A percentile compares a stretch with the other conserved stretches of the same genome.
phyloP scores from a whole-genome alignment of 2,329 filamentous ascomycete species.

The Phoma sp. region DNA sequence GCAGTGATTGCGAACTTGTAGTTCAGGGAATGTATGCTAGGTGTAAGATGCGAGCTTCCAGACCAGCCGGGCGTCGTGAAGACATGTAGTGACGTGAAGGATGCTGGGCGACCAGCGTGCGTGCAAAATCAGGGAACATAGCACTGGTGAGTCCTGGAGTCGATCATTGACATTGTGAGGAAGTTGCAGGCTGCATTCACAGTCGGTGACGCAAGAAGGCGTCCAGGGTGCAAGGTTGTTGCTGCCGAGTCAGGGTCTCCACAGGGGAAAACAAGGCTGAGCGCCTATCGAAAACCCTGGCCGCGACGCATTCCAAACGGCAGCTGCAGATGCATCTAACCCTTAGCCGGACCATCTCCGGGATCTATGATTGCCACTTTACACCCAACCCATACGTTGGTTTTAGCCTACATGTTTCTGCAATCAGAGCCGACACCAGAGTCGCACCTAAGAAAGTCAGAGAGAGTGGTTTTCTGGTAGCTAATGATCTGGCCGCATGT shows the following conservation, averaged over 20 bases:
- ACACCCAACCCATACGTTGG: too few relatives aligned
- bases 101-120: slow-evolving; percentile 18
- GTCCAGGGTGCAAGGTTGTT: slow-evolving; percentile 11
- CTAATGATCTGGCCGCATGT: too few relatives aligned
- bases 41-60: slow-evolving; percentile 18
- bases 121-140: slow-evolving; percentile 31
- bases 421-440: too few relatives aligned
- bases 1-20: slow-evolving; percentile 16
- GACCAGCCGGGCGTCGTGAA: slow-evolving; percentile 23
- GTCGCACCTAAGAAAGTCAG: too few relatives aligned
- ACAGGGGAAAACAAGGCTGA: slow-evolving; percentile 20
- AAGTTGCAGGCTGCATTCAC: slow-evolving; percentile 29
- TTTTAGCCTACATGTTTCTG: too few relatives aligned
- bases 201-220: slow-evolving; percentile 31
- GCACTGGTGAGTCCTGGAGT: slow-evolving; percentile 8
- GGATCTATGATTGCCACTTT: too few relatives aligned
- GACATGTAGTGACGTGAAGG: slow-evolving; percentile 16
- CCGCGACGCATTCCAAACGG: slow-evolving; percentile 2
- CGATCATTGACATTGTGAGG: slow-evolving; percentile 30
- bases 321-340: background rate
- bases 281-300: slow-evolving; percentile 20
- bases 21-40: slow-evolving; percentile 21
- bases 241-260: slow-evolving; percentile 24
- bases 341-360: too few relatives aligned
- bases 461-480: too few relatives aligned